These are phyloP conservation scores for Pythium grandisporangium DNA, from an alignment of 352 stramenopile species.

Conservation along the genomic window DNA sequence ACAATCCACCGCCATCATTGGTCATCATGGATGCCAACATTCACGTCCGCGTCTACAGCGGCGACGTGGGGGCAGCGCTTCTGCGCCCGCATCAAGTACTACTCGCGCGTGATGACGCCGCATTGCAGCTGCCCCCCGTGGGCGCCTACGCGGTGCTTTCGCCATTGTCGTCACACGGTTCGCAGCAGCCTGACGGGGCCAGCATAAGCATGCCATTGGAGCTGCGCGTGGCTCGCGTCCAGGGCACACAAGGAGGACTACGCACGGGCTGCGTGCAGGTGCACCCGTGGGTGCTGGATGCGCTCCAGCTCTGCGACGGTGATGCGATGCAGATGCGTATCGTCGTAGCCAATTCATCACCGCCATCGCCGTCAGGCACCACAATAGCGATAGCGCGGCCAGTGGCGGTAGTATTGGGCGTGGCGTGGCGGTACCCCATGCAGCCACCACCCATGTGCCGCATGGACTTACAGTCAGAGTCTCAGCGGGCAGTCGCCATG, in stretches of 20 bases:
- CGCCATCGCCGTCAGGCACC: no score
- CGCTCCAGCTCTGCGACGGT: conserved; percentile 10
- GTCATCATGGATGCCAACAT: no score
- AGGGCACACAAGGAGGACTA: conserved; percentile 9
- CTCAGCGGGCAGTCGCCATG: background rate
- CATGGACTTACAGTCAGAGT: conserved; percentile 2
- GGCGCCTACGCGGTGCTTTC: conserved; percentile 16
- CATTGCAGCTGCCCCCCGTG: background rate
- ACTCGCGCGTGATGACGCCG: conserved; percentile 20
- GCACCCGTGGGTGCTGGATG: conserved; percentile 38
- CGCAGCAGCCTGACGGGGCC: background rate
- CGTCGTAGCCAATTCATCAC: background rate
- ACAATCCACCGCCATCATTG: no score
- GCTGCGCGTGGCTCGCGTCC: conserved; percentile 23
- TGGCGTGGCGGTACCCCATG: conserved; percentile 1
- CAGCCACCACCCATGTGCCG: conserved; percentile 21
- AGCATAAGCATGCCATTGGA: conserved; percentile 17
- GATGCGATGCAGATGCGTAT: background rate
- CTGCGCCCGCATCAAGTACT: conserved; percentile 48
- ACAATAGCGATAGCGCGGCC: no score
- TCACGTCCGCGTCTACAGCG: conserved; percentile 8
- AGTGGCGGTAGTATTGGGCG: conserved; percentile 2
- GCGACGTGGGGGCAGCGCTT: conserved; percentile 11
- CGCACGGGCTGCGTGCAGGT: conserved; percentile 24
- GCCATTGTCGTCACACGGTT: conserved; percentile 2